These are phyloP conservation scores for Tetradesmus obliquus DNA, from an alignment of 139 green algal species.

Conservation along the genomic window DNA sequence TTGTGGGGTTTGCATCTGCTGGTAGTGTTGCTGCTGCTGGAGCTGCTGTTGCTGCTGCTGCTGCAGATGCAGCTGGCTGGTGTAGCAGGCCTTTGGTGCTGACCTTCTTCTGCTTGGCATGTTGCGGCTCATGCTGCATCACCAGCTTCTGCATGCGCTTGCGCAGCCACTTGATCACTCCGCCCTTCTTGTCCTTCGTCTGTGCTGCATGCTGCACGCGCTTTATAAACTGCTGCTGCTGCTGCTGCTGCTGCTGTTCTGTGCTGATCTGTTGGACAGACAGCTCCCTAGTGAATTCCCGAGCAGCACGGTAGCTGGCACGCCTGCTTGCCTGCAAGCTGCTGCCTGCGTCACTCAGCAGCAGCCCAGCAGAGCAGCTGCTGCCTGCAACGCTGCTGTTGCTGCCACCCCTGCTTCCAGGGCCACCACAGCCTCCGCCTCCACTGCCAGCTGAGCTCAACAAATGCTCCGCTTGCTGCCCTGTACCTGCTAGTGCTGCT, in stretches of 20 bases:
- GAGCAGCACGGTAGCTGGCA: background rate
- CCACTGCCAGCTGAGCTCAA: too few relatives aligned
- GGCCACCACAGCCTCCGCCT: background rate
- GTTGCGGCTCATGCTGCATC: background rate
- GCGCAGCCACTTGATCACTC: background rate
- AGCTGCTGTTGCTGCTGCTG: background rate
- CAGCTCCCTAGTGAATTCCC: background rate
- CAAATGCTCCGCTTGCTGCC: background rate
- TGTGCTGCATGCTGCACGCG: background rate
- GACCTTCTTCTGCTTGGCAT: background rate
- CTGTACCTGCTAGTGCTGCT: background rate
- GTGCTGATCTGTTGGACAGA: background rate
- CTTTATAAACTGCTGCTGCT: background rate
- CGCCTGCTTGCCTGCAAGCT: background rate
- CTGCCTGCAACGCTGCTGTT: constrained; percentile 4
- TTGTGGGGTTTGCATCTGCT: too few relatives aligned
- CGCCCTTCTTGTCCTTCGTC: background rate
- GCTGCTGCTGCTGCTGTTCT: background rate
- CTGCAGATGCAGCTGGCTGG: background rate
- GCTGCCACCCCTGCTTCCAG: background rate
- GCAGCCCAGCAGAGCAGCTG: background rate
- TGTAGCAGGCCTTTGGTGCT: background rate
- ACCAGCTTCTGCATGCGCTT: background rate
- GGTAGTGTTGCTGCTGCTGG: background rate
- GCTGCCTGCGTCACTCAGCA: background rate